Conservation (phyloP, 2,329 filamentous ascomycete genomes). For the Fusarium metavorans region DNA sequence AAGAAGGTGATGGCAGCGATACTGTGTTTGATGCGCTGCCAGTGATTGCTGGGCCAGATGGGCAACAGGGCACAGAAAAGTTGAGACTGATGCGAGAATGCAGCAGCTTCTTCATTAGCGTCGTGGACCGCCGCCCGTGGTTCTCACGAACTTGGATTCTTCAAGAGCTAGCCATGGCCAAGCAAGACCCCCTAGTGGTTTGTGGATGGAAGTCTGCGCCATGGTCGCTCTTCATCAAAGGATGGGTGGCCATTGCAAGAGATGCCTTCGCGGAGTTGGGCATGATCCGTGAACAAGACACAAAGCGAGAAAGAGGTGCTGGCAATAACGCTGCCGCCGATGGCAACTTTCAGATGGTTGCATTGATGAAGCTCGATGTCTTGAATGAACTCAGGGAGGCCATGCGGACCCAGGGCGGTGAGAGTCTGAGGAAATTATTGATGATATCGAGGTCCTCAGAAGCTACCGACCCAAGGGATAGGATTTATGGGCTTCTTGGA, state of each 20-base stretch:
- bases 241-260: neutral
- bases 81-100: neutral
- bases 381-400: neutral
- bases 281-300: neutral
- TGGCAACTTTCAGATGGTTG: neutral
- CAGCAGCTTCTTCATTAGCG: neutral
- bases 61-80: neutral
- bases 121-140: neutral
- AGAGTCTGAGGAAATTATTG: neutral
- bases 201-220: neutral
- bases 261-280: neutral
- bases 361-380: neutral
- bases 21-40: neutral
- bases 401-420: neutral
- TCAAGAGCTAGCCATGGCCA: neutral
- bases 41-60: neutral
- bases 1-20: neutral
- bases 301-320: neutral
- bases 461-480: neutral
- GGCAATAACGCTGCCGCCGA: rapidly evolving
- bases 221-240: neutral
- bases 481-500: neutral
- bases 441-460: neutral
- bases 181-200: neutral
- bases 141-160: neutral